Conservation (phyloP, 2,329 filamentous ascomycete genomes). For the Teratosphaeria viscida region DNA sequence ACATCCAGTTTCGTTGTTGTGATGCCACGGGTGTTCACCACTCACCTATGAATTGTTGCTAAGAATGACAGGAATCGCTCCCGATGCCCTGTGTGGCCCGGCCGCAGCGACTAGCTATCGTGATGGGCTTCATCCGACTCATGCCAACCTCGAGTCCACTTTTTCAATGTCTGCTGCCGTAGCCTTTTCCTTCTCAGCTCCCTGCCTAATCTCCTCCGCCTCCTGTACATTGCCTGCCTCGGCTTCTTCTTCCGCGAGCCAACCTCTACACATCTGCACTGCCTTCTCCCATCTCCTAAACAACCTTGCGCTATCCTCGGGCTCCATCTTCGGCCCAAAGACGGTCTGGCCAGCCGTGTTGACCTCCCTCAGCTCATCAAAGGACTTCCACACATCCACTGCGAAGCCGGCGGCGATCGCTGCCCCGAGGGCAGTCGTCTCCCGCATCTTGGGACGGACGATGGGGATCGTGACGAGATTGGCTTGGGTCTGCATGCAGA, state of each 20-base stretch:
- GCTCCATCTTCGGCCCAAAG: slow-evolving; percentile 57
- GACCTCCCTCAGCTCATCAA: slow-evolving; percentile 63
- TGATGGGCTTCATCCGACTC: neutral
- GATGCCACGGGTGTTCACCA: neutral
- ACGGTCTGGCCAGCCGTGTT: slow-evolving; percentile 58
- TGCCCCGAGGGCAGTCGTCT: slow-evolving; percentile 80
- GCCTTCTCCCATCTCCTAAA: slow-evolving; percentile 67
- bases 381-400: slow-evolving; percentile 64
- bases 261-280: slow-evolving; percentile 68
- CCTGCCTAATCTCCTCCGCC: neutral
- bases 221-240: neutral
- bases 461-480: slow-evolving; percentile 77
- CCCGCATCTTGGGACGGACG: slow-evolving; percentile 75
- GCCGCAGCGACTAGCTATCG: neutral
- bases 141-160: slow-evolving; percentile 2
- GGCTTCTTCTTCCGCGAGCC: slow-evolving; percentile 40
- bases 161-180: neutral
- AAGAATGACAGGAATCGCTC: neutral
- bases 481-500: slow-evolving; percentile 86
- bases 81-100: no score
- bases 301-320: slow-evolving; percentile 47
- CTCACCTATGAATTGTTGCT: neutral
- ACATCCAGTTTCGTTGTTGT: neutral
- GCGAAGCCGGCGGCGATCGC: slow-evolving; percentile 85
- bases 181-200: neutral